These are phyloP conservation scores for Cryptococcus sp. DNA, from an alignment of 1,284 basidiomycete species.

Conservation along the genomic window DNA sequence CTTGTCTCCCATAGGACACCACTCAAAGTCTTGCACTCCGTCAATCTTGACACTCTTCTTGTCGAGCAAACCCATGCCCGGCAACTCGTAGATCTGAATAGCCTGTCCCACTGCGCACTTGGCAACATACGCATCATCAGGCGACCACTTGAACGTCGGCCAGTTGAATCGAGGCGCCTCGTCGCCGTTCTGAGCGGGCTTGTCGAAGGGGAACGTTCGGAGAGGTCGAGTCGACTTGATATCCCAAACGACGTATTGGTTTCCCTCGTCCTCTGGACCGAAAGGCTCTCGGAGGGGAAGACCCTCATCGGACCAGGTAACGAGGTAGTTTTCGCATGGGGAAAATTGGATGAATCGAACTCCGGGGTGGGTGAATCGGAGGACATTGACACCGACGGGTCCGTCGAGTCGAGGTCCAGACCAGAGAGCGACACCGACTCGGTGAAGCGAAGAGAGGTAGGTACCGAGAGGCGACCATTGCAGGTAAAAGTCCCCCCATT, in stretches of 20 bases:
- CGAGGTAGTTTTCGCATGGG: conserved; percentile 92
- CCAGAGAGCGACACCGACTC: conserved; percentile 94
- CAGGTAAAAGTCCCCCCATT: conserved; percentile 97
- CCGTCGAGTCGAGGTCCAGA: conserved; percentile 58
- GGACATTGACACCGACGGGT: conserved; percentile 40
- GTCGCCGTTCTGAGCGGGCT: conserved; percentile 49
- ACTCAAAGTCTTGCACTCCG: conserved; percentile 97
- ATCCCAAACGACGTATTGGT: conserved; percentile 97
- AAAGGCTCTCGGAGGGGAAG: conserved; percentile 54
- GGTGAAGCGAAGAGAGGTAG: conserved; percentile 86
- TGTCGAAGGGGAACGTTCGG: conserved; percentile 75
- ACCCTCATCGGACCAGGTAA: conserved; percentile 96
- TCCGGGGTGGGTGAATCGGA: conserved; percentile 87
- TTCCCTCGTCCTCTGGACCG: conserved; percentile 88
- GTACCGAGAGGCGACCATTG: conserved; percentile 97
- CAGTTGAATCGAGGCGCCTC: conserved; percentile 52
- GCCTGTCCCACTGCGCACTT: conserved; percentile 81
- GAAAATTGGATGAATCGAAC: conserved; percentile 97
- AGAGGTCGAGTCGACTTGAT: conserved; percentile 87
- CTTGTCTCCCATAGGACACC: conserved; percentile 90
- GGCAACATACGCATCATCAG: conserved; percentile 92
- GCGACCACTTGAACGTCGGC: conserved; percentile 97
- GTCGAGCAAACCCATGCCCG: conserved; percentile 87
- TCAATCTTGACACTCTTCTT: conserved; percentile 99
- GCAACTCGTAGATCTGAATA: conserved; percentile 95